Percentiles rank a stretch among this genome's conserved stretches.
phyloP scores from a whole-genome alignment of 2,329 filamentous ascomycete genomes.

The Orbilia javanica region DNA sequence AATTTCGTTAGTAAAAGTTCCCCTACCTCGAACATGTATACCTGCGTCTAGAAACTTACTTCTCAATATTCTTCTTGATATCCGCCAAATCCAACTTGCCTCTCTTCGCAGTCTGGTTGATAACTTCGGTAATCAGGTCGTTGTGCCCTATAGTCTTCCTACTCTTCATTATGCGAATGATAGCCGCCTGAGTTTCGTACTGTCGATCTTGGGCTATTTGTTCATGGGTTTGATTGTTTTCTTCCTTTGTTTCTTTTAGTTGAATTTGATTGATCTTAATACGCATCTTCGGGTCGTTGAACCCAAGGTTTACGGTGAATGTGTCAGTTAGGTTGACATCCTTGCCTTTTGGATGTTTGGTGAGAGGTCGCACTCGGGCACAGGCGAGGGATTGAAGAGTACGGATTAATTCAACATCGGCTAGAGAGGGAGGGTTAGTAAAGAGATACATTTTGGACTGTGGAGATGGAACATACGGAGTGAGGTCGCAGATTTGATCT shows the following conservation, averaged over 20 bases:
- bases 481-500: slow-evolving; percentile 80
- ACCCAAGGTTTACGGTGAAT: slow-evolving; percentile 83
- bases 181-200: slow-evolving; percentile 96
- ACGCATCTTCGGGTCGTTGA: slow-evolving; percentile 83
- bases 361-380: slow-evolving; percentile 84
- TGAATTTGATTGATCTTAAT: slow-evolving; percentile 99
- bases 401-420: slow-evolving; percentile 82
- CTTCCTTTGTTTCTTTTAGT: slow-evolving; percentile 92
- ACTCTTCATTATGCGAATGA: slow-evolving; percentile 97
- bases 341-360: slow-evolving; percentile 84
- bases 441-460: background rate
- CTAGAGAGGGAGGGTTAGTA: slow-evolving; percentile 65
- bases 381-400: slow-evolving; percentile 96
- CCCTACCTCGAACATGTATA: background rate
- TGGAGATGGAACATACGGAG: slow-evolving; percentile 67
- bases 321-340: slow-evolving; percentile 84
- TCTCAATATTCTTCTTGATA: slow-evolving; percentile 98
- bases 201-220: slow-evolving; percentile 88
- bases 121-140: slow-evolving; percentile 91
- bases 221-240: slow-evolving; percentile 94
- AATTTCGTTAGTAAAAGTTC: slow-evolving; percentile 57
- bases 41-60: slow-evolving; percentile 69
- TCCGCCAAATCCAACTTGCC: slow-evolving; percentile 86
- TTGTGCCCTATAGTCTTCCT: slow-evolving; percentile 86
- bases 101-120: slow-evolving; percentile 86